Evolutionary conservation across 2,329 filamentous ascomycete genomes (phyloP).

Genomic region (Cyclaneusma minus): DNA sequence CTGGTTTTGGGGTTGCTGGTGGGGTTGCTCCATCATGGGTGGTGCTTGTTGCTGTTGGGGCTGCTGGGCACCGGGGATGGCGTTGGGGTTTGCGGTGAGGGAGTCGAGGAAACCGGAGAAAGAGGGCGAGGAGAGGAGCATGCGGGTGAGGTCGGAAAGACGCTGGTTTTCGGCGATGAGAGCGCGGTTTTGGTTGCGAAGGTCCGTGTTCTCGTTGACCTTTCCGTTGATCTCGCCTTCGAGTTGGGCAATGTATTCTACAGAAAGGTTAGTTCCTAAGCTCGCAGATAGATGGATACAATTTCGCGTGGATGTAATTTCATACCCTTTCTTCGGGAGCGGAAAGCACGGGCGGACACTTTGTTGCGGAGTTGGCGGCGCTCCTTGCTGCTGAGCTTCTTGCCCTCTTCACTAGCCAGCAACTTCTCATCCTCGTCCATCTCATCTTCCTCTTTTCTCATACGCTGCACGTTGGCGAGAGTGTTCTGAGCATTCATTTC

Average conservation of each 20-base stretch:
- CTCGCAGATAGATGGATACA: slow-evolving; percentile 5
- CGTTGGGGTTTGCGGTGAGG: slow-evolving; percentile 42
- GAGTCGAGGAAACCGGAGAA: slow-evolving; percentile 71
- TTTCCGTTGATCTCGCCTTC: slow-evolving; percentile 78
- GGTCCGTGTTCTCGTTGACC: slow-evolving; percentile 66
- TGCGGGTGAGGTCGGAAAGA: slow-evolving; percentile 61
- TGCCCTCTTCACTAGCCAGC: slow-evolving; percentile 91
- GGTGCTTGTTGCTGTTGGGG: slow-evolving; percentile 20
- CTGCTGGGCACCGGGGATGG: slow-evolving; percentile 22
- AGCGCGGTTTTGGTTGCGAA: slow-evolving; percentile 67
- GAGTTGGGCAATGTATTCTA: slow-evolving; percentile 93
- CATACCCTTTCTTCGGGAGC: slow-evolving; percentile 94
- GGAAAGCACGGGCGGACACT: slow-evolving; percentile 93
- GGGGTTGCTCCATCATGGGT: slow-evolving; percentile 19
- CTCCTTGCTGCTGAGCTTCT: slow-evolving; percentile 98
- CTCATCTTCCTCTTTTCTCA: slow-evolving; percentile 90
- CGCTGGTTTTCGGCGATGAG: slow-evolving; percentile 77
- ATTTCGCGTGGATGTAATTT: slow-evolving; percentile 4
- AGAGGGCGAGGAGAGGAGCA: slow-evolving; percentile 64
- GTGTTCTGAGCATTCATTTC: slow-evolving; percentile 29
- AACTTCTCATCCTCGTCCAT: slow-evolving; percentile 97
- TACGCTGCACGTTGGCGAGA: slow-evolving; percentile 52
- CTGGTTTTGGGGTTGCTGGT: slow-evolving; percentile 27
- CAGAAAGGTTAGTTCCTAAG: slow-evolving; percentile 29
- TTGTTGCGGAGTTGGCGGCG: slow-evolving; percentile 96